Conservation (phyloP, 176 grass and related monocot genomes). For the Pharus latifolius region DNA sequence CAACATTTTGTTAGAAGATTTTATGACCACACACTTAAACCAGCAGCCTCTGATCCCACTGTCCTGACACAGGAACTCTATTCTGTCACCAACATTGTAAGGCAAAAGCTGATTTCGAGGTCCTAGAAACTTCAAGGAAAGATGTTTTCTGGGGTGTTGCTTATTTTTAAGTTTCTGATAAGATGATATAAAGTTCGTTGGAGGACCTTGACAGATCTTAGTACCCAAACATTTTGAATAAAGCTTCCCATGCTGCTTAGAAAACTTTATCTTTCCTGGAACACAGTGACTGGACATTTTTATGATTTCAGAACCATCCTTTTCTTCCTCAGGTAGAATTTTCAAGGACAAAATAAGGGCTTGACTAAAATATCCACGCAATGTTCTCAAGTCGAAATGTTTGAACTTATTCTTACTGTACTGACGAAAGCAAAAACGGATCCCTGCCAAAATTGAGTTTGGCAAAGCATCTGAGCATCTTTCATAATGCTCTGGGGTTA, state of each 20-base stretch:
- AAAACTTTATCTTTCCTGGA: constrained; percentile 39
- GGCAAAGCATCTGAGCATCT: constrained; percentile 40
- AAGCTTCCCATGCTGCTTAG: constrained; percentile 46
- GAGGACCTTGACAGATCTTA: constrained; percentile 42
- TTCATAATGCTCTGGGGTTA: constrained; percentile 81
- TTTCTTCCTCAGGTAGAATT: constrained; percentile 42
- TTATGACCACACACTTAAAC: constrained; percentile 87
- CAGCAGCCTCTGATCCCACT: constrained; percentile 96
- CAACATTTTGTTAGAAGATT: constrained; percentile 75
- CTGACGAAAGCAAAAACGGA: constrained; percentile 86
- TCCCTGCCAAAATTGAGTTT: constrained; percentile 28
- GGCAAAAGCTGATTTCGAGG: constrained; percentile 45
- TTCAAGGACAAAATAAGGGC: constrained; percentile 47
- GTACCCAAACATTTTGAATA: constrained; percentile 48
- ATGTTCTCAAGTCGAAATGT: constrained; percentile 72
- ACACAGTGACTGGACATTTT: background rate
- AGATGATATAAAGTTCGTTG: constrained; percentile 32
- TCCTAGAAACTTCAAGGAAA: constrained; percentile 38
- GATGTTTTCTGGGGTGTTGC: constrained; percentile 26
- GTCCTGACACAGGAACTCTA: constrained; percentile 91
- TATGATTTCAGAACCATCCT: constrained; percentile 11
- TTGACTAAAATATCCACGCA: constrained; percentile 92
- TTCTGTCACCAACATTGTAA: constrained; percentile 61
- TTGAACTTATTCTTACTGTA: constrained; percentile 95
- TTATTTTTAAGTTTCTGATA: constrained; percentile 36